Base-by-base conservation (phyloP, 2,329 filamentous ascomycete species). In the Teratosphaeria destructans region DNA sequence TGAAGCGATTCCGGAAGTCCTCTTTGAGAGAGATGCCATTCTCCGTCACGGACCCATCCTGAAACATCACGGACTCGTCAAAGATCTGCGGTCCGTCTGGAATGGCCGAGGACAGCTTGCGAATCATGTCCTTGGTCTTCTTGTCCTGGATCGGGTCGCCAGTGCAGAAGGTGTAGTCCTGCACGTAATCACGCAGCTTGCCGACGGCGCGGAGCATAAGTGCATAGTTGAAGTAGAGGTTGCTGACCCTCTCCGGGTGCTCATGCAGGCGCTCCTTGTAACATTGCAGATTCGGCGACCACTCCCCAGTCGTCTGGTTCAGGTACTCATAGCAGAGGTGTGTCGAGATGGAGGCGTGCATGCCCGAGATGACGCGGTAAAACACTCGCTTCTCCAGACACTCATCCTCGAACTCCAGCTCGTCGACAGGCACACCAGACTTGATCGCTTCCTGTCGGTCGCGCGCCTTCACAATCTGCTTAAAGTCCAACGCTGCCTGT, bases 371-470 rank as follows among this genome's bases (percentile, higher is more conserved):
- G 63, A 99, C 85, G 6, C 92, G 84, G 76, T 97, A 94, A 74
- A 99, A 99, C 43, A 97, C 94, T n/a, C 94, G 88, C 81, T 99
- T 97, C 79, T 99, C 94, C 27, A 99, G 78, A 70, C 94, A 99
- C 71, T 96, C 89, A 66, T 96, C 92, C 66, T 96, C 91, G 55
- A 86, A 81, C 65, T 94, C 89, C 56, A 93, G 78, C 0, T 83
- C 82, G 7, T 83, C 84, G 61, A 83, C 80, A 32, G 82, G 80
- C 49, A 59, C 54, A 43, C 75, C 74, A 11, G 76, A 72, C 2
- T 76, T 73, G 56, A 77, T 77, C 57, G 83, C 81, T 57, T 83
- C 80, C 65, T 82, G 76, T 59, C 86, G 79, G 68, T 85, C 81
- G 52, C 88, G 80, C 62, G 80, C 77, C 62, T 80, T 75, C 62